phyloP scores from a whole-genome alignment of 805 yeast species.

The Clavispora carvajalis region DNA sequence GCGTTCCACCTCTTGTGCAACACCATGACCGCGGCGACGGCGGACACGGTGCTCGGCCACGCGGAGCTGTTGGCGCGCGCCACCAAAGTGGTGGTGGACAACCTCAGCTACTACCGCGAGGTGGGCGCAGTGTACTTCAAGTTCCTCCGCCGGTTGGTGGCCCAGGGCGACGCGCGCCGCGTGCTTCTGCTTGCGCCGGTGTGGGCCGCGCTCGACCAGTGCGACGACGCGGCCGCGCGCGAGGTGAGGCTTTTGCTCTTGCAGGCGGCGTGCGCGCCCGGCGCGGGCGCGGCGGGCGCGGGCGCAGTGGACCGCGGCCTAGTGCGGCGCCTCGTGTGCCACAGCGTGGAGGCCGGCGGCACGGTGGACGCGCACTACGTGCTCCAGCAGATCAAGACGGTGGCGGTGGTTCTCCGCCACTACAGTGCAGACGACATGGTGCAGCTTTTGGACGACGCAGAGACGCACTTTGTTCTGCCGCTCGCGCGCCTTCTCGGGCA shows the following conservation, averaged over 20 bases:
- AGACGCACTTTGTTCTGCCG: slow-evolving; percentile 1
- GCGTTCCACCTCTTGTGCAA: slow-evolving; percentile 32
- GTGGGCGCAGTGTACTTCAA: slow-evolving; percentile 22
- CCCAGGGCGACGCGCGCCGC: slow-evolving; percentile 7
- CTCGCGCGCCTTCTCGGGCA: slow-evolving; percentile 11
- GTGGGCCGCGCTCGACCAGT: slow-evolving; percentile 4
- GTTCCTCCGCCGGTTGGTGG: slow-evolving; percentile 25
- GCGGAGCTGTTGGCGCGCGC: slow-evolving; percentile 11
- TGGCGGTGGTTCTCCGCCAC: slow-evolving; percentile 10
- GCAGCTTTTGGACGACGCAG: not conserved
- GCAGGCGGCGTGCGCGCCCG: slow-evolving; percentile 12
- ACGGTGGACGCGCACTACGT: not conserved
- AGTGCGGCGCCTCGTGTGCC: slow-evolving; percentile 1
- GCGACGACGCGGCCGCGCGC: slow-evolving; percentile 2
- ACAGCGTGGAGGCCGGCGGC: not conserved
- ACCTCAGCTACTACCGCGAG: slow-evolving; percentile 31
- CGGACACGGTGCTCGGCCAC: slow-evolving; percentile 7
- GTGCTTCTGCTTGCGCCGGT: slow-evolving; percentile 4
- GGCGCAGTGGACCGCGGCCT: not conserved
- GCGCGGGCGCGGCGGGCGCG: not conserved
- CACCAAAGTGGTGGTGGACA: slow-evolving; percentile 28
- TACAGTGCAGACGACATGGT: not conserved
- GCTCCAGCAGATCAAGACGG: slow-evolving; percentile 8
- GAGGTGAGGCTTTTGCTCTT: slow-evolving; percentile 21
- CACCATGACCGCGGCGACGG: slow-evolving; percentile 15